A percentile compares a stretch with the other conserved stretches of the same genome.
These are phyloP conservation scores for Chamaecrista fasciculata DNA, from an alignment of 306 rosid species.

Conservation along the genomic window DNA sequence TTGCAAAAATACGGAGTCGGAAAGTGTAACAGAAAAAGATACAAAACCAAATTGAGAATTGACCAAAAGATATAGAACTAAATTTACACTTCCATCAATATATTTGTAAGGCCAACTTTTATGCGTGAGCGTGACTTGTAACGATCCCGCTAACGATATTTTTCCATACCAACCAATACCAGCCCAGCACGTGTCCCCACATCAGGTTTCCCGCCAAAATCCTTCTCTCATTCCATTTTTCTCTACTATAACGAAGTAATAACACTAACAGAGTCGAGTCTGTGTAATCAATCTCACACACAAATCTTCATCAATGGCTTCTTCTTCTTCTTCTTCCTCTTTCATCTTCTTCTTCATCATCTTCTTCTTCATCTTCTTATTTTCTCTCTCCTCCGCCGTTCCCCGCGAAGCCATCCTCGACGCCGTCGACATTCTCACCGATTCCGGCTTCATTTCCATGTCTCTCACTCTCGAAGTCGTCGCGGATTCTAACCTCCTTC, in stretches of 20 bases:
- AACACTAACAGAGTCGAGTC: background rate
- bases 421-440: constrained; percentile 68
- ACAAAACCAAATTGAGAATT: too few species aligned
- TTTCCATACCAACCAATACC: constrained; percentile 14
- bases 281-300: background rate
- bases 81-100: too few species aligned
- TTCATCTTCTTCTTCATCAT: background rate
- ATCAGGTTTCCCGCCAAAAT: constrained; percentile 29
- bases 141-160: constrained; percentile 31
- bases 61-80: too few species aligned
- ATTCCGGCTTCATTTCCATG: constrained; percentile 72
- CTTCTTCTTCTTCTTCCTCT: constrained; percentile 21
- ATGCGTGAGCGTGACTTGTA: background rate
- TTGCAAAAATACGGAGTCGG: too few species aligned
- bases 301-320: constrained; percentile 60
- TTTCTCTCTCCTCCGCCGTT: constrained; percentile 40
- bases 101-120: too few species aligned
- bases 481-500: constrained; percentile 40
- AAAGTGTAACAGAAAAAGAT: too few species aligned
- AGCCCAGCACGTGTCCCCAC: constrained; percentile 26
- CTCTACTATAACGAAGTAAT: background rate
- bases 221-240: background rate
- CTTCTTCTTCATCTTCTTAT: constrained; percentile 26
- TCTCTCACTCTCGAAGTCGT: constrained; percentile 64
- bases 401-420: constrained; percentile 47